These are phyloP conservation scores for Populus nigra DNA, from an alignment of 345 rosid species.

Conservation along the genomic window DNA sequence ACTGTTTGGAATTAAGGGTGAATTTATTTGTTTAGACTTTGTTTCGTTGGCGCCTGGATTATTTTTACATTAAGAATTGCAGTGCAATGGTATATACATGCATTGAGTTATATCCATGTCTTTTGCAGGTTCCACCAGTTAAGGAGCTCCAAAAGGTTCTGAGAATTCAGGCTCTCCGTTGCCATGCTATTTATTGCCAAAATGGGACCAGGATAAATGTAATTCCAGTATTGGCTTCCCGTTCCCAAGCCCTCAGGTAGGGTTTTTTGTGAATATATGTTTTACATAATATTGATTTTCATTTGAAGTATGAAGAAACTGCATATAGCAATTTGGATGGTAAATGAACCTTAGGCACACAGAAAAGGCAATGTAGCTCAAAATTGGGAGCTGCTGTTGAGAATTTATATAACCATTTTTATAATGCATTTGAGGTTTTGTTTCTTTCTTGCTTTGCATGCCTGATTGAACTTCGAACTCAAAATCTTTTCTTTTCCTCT, in stretches of 20 bases:
- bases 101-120: background rate
- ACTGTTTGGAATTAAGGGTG: constrained; percentile 5
- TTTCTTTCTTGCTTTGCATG: background rate
- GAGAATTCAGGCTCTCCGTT: constrained; percentile 88
- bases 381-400: background rate
- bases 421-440: background rate
- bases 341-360: background rate
- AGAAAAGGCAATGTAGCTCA: background rate
- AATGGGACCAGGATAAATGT: constrained; percentile 76
- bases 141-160: constrained; percentile 79
- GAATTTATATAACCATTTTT: background rate
- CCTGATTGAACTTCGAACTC: background rate
- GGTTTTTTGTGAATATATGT: background rate
- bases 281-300: background rate
- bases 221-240: constrained; percentile 81
- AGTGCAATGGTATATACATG: background rate
- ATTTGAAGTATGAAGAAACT: background rate
- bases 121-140: constrained; percentile 66
- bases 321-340: background rate
- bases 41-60: background rate
- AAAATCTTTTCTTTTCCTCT: background rate
- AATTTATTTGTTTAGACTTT: background rate
- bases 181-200: constrained; percentile 79
- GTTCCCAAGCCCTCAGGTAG: constrained; percentile 89
- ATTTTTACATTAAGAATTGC: background rate